These are phyloP conservation scores for Phanerodontia chrysosporium DNA, from an alignment of 768 basidiomycete species.

Conservation along the genomic window DNA sequence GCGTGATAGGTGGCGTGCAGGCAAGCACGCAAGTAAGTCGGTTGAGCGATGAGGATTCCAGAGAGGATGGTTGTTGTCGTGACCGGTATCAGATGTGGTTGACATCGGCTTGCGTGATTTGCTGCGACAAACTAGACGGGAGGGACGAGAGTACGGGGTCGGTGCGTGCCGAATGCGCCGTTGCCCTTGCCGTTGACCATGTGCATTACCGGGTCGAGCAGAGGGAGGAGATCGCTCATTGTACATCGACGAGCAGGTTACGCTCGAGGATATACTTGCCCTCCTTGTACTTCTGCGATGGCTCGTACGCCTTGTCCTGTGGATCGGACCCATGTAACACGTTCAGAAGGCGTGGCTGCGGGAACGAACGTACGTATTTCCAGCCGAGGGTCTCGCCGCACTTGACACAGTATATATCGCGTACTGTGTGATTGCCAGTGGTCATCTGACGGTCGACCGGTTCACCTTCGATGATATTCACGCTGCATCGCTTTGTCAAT, in stretches of 20 bases:
- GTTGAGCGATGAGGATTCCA: background rate
- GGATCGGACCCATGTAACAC: background rate
- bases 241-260: conserved; percentile 82
- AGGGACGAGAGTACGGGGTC: background rate
- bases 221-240: conserved; percentile 38
- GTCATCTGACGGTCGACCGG: conserved; percentile 94
- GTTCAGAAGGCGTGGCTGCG: background rate
- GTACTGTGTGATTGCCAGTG: conserved; percentile 92
- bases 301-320: conserved; percentile 89
- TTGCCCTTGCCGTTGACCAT: background rate
- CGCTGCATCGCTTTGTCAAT: conserved; percentile 41
- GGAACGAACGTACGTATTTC: conserved; percentile 82
- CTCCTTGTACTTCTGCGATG: conserved; percentile 95
- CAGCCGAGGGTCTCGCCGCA: conserved; percentile 86
- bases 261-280: conserved; percentile 97
- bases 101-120: too few species aligned
- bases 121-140: background rate
- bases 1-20: background rate
- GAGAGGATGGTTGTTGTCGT: background rate
- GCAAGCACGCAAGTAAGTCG: background rate
- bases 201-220: background rate
- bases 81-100: background rate
- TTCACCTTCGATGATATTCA: conserved; percentile 88
- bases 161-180: background rate
- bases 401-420: conserved; percentile 92